Evolutionary conservation across 352 stramenopile species (phyloP).

Genomic region (Globisporangium canariense): DNA sequence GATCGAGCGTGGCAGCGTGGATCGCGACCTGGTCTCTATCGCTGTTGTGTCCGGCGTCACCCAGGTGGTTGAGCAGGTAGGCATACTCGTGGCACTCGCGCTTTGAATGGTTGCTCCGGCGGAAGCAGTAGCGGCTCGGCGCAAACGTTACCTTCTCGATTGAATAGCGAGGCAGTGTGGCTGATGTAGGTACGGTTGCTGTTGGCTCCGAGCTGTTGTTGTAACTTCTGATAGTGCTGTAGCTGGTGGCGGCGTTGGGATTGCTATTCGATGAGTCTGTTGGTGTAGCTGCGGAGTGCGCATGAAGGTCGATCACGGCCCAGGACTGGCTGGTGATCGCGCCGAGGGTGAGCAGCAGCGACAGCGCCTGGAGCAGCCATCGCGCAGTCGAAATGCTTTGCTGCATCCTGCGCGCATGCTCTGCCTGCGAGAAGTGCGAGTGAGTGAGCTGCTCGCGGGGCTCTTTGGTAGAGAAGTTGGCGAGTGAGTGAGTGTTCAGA

Average conservation of each 20-base stretch:
- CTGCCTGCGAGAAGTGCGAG: neutral
- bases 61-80: slow-evolving; percentile 36
- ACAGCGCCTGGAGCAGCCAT: slow-evolving; percentile 22
- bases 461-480: neutral
- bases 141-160: slow-evolving; percentile 34
- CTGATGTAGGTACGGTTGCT: neutral
- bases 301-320: slow-evolving; percentile 24
- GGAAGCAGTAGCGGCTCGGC: slow-evolving; percentile 44
- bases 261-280: neutral
- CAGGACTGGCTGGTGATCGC: slow-evolving; percentile 31
- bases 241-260: neutral
- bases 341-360: slow-evolving; percentile 26
- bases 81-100: slow-evolving; percentile 38
- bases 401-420: slow-evolving; percentile 13
- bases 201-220: slow-evolving; percentile 6
- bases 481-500: neutral
- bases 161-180: neutral
- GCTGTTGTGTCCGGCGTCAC: slow-evolving; percentile 2
- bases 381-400: slow-evolving; percentile 11
- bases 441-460: neutral
- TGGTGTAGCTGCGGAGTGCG: neutral
- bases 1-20: neutral
- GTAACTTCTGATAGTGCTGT: neutral
- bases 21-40: slow-evolving; percentile 2
- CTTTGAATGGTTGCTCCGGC: slow-evolving; percentile 29